Evolutionary conservation across 2,329 filamentous ascomycete species (phyloP), one percentile per base, ranked within the genome.

Genomic region (Fusarium stilboides): DNA sequence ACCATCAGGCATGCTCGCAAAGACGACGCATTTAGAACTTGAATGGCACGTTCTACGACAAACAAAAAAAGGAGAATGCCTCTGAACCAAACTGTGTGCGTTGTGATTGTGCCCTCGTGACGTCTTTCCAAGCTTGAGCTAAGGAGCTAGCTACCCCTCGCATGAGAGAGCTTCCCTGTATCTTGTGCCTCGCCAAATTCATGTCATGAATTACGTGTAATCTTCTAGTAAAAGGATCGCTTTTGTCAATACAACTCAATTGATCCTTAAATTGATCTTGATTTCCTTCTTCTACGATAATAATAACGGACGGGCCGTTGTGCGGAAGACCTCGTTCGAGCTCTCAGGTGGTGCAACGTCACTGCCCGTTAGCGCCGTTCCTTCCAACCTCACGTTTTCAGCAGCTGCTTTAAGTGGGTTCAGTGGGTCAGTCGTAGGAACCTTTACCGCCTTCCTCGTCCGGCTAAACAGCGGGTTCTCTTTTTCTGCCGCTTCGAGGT

Each of bases 1-100:
- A 67, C 72, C 56, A 72, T 62, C 61, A 71, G 56, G 53, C 60
- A 68, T 75, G 76, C 73, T 72, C 58, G 73, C 58, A 58, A 70
- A 50, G 53, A 72, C 73, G 66, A 70, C 63, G 70, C 70, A 71
- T 73, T 70, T 44, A 59, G 37, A 69, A 71, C 60, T 50, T 64
- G 52, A 67, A 62, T 65, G 69, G 69, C 58, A 73, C 65, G 59
- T 72, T 60, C 40, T 64, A 70, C 69, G 69, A 76, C 69, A 76
- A 77, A 66, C 39, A 67, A 73, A 68, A 69, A 69, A 43, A 55
- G 74, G 74, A 71, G 68, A 60, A 68, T 70, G 46, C 54, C 62
- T 63, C 44, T 68, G 71, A 42, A 20, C 24, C 13, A 34, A 49
- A 46, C 53, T 55, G 44, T 62, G 46, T 68, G 46, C 44, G 52